These are phyloP conservation scores for Arabidopsis arenosa DNA, from an alignment of 345 rosid species.

Conservation along the genomic window DNA sequence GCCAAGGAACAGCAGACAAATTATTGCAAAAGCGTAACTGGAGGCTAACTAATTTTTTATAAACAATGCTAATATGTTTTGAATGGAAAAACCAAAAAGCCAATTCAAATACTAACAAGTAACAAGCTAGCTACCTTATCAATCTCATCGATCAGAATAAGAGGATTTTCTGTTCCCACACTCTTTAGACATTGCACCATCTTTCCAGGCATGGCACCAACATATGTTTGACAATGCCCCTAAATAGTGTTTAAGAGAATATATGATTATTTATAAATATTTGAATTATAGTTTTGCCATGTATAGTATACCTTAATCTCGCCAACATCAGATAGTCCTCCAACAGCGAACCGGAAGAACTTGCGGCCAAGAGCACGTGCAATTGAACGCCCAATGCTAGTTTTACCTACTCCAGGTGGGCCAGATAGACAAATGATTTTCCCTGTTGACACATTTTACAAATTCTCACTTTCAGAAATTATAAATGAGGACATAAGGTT, in stretches of 20 bases:
- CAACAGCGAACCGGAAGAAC: slow-evolving; percentile 90
- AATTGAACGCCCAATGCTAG: slow-evolving; percentile 93
- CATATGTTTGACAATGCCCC: slow-evolving; percentile 95
- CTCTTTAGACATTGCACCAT: slow-evolving; percentile 97
- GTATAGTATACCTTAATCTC: slow-evolving; percentile 76
- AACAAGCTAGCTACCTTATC: slow-evolving; percentile 68
- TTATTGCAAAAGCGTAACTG: neutral
- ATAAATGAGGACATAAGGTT: neutral
- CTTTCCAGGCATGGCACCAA: slow-evolving; percentile 98
- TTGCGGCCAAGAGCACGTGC: slow-evolving; percentile 90
- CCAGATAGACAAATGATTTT: slow-evolving; percentile 96
- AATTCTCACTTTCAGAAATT: slow-evolving; percentile 28
- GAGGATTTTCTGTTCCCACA: slow-evolving; percentile 94
- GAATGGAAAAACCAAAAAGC: neutral
- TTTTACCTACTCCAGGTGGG: slow-evolving; percentile 98
- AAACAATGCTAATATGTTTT: neutral
- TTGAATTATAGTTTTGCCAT: slow-evolving; percentile 1
- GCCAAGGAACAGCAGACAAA: slow-evolving; percentile 37
- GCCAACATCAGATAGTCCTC: slow-evolving; percentile 86
- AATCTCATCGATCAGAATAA: slow-evolving; percentile 92
- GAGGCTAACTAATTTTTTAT: too few relatives aligned
- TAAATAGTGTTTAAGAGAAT: slow-evolving; percentile 42
- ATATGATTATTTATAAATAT: neutral
- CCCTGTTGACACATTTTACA: slow-evolving; percentile 53
- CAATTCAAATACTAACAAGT: slow-evolving; percentile 22